Base-by-base conservation (phyloP, 2,329 filamentous ascomycete species). In the Fusarium aywerte region DNA sequence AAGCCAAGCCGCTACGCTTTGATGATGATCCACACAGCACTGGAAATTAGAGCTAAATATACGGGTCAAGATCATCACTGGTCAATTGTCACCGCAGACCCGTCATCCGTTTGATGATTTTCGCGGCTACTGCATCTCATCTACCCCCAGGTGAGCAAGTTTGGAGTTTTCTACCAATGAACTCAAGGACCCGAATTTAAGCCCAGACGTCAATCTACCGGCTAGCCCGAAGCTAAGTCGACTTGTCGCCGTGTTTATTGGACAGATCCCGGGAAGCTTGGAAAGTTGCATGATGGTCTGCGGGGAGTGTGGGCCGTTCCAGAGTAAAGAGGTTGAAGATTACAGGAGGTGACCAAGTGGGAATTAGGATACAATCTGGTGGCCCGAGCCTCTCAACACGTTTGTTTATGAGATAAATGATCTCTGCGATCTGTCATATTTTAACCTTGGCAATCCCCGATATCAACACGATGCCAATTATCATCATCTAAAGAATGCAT, bases 401-500 rank as follows among this genome's bases (percentile, higher is more conserved):
- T n/a, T 7, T 4, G n/a, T 18, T 43, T 3, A 11, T 13, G 7
- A 23, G 29, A 33, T 33, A 47, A 47, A 31, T 23, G 5, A 33
- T 21, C 18, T 11, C 29, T 11, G 13, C 31, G 45, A 49, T 49
- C 45, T 25, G 21, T 49, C 45, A 36, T 38, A 20, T 38, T 49
- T 25, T 7, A 49, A 36, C 5, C 16, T 12, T 25, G 9, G 15
- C 39, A 29, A 18, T 39, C 23, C 32, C 21, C 21, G 12, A n/a
- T 9, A 16, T 25, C 13, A 25, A 32, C 10, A 13, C 6, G 5
- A 38, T 49, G 45, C 10, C 7, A 27, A 49, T 27, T 1, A 15
- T 16, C 12, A 15, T 16, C 12, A 18, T 49, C 32, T 36, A 5
- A 31, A n/a, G 25, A 49, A 61, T 60, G 58, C 20, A 53, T 61